Conservation (phyloP, 225 moss, liverwort and hornwort species). For the Thuidium tamariscinum region DNA sequence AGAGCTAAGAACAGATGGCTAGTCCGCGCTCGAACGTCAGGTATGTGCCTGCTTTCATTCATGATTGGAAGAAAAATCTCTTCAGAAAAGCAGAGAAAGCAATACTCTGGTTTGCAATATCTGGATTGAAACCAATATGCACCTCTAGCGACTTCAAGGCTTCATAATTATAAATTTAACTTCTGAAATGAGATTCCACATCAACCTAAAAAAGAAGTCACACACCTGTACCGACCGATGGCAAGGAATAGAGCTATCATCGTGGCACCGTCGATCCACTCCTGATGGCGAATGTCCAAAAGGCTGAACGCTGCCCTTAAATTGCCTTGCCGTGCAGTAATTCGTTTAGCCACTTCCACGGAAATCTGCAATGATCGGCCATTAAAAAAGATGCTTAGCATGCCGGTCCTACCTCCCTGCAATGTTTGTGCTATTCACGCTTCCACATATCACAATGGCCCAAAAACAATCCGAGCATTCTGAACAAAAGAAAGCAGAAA, state of each 20-base stretch:
- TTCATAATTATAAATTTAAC: neutral
- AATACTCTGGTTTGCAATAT: neutral
- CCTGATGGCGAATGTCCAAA: slow-evolving; percentile 72
- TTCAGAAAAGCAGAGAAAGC: neutral
- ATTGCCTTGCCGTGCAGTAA: slow-evolving; percentile 75
- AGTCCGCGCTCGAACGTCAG: slow-evolving; percentile 68
- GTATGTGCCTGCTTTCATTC: slow-evolving; percentile 58
- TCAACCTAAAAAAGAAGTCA: neutral
- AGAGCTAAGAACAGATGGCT: slow-evolving; percentile 84
- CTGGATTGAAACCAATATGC: neutral
- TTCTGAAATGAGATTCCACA: neutral
- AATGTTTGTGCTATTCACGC: neutral
- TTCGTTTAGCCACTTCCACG: slow-evolving; percentile 68
- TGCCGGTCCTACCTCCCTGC: neutral
- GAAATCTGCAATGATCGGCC: slow-evolving; percentile 51
- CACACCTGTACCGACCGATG: slow-evolving; percentile 75
- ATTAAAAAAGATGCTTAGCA: neutral
- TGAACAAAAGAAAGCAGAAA: neutral
- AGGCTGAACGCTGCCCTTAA: slow-evolving; percentile 83
- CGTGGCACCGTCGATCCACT: slow-evolving; percentile 90
- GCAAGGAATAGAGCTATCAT: slow-evolving; percentile 85
- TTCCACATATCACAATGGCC: neutral
- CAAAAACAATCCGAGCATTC: neutral
- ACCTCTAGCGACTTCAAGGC: neutral
- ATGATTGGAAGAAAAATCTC: neutral